These are phyloP conservation scores for Cupressus sempervirens DNA, from an alignment of 75 land plant genomes.

Conservation along the genomic window DNA sequence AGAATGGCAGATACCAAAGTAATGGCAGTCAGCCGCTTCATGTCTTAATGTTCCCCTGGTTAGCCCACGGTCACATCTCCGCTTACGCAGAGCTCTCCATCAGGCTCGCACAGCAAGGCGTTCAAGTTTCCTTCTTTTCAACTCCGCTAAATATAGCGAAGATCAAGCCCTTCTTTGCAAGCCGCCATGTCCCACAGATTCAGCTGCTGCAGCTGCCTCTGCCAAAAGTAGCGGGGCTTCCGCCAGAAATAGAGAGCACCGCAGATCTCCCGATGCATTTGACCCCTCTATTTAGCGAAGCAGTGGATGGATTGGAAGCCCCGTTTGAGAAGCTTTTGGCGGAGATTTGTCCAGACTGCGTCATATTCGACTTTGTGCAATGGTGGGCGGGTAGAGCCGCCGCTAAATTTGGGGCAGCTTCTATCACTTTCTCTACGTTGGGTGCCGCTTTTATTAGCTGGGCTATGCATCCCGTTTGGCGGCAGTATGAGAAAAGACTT, in stretches of 20 bases:
- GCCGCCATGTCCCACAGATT: no score
- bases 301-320: no score
- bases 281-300: no score
- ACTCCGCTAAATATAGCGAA: background rate
- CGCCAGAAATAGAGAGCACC: no score
- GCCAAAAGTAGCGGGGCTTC: background rate
- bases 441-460: no score
- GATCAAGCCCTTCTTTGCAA: background rate
- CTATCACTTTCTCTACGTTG: no score
- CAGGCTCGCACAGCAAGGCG: background rate
- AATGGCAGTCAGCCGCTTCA: background rate
- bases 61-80: background rate
- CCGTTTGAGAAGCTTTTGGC: background rate
- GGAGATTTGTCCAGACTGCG: background rate
- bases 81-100: conserved; percentile 3
- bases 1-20: no score
- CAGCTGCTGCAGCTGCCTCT: background rate
- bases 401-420: no score
- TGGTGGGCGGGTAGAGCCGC: background rate
- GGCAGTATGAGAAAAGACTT: no score
- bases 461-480: no score
- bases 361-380: background rate
- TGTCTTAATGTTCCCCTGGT: background rate
- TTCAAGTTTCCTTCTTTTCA: background rate
- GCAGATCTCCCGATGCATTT: no score